Conservation (phyloP, 2,329 filamentous ascomycete genomes). For the Falciphora oryzae region DNA sequence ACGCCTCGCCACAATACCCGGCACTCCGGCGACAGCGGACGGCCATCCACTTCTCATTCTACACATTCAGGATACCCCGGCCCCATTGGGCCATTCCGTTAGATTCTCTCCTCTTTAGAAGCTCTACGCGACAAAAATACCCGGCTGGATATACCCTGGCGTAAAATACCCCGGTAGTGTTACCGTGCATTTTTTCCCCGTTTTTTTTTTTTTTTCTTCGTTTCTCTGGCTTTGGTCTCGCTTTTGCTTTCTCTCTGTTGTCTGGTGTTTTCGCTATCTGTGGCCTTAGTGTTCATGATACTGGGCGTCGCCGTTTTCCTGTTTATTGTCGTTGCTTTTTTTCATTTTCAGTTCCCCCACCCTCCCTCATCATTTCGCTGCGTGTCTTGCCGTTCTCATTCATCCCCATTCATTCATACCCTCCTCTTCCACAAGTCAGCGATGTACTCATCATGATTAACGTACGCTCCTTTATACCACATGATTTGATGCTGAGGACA, state of each 20-base stretch:
- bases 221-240: slow-evolving; percentile 19
- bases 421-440: background rate
- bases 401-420: background rate
- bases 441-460: slow-evolving; percentile 1
- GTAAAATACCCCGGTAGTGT: slow-evolving; percentile 48
- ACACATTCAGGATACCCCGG: slow-evolving; percentile 93
- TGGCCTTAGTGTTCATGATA: background rate
- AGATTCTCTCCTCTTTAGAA: slow-evolving; percentile 47
- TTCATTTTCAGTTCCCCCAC: background rate
- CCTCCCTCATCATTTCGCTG: background rate
- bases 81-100: slow-evolving; percentile 86
- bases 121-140: slow-evolving; percentile 38
- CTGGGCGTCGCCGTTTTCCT: background rate
- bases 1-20: slow-evolving; percentile 80
- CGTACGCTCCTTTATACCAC: slow-evolving; percentile 8
- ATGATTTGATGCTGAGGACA: background rate
- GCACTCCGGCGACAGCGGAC: slow-evolving; percentile 84
- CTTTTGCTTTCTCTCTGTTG: background rate
- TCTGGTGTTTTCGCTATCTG: background rate
- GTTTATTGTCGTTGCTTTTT: background rate
- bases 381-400: background rate
- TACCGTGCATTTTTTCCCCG: slow-evolving; percentile 33
- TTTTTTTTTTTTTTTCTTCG: slow-evolving; percentile 40
- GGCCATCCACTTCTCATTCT: slow-evolving; percentile 92
- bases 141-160: slow-evolving; percentile 62